Base-by-base conservation (phyloP, 345 rosid genomes). In the Arabis hirsuta region DNA sequence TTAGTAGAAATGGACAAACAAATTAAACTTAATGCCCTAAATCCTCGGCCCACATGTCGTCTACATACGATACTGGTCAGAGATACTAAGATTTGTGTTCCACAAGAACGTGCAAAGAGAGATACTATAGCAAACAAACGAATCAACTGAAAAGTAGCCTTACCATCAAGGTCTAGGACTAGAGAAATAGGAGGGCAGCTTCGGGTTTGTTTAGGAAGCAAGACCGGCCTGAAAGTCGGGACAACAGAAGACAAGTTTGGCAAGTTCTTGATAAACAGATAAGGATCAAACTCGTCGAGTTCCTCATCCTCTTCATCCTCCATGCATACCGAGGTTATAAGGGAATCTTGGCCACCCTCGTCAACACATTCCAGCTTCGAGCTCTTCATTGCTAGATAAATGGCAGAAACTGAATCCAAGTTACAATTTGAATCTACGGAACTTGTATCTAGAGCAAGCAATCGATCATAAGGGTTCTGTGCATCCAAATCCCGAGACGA, bases 111-210 rank as follows among this genome's bases (percentile, higher is more conserved):
- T 26, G 39, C 9, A 70, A 24, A 39, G 14, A 22, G 41, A 32
- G 54, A 8, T 9, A 27, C 24, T 12, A 32, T 32, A 45, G 3
- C 5, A 44, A 73, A 13, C 31, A 45, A 73, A 36, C 24, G 2
- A 27, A 65, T 47, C 0, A 73, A 12, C 47, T 50, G 47, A n/a
- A 52, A 22, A 8, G 71, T 41, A 65, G 65, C n/a, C 83, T 82
- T 82, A 96, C 99, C 99, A 62, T 96, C 99, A 68, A 96, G 85
- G 80, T 96, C 99, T 63, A 96, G 76, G 72, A 96, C 99, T 45
- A 96, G 96, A 65, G 98, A 88, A 39, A 88, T 88, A 53, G 92
- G 81, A 53, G 97, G 98, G 67, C 99, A 92, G 82, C 99, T 96
- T 73, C 98, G 89, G 14, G 99, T 92, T 83, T 90, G 97, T 81